phyloP scores from a whole-genome alignment of 805 yeast genomes.

The Zygosaccharomyces gambellarensis region DNA sequence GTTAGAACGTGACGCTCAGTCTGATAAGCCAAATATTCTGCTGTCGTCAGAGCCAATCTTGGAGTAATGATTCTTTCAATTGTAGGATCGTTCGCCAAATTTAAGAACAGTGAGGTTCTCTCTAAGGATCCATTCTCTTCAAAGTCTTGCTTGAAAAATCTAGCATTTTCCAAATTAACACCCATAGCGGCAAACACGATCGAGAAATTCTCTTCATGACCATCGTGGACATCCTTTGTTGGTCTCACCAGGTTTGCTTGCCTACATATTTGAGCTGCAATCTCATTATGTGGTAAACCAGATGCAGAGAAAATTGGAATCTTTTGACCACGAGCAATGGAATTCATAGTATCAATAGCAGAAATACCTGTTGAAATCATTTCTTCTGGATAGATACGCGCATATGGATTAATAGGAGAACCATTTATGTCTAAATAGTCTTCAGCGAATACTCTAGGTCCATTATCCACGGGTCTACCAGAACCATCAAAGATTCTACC shows the following conservation, averaged over 20 bases:
- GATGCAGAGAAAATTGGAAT: slow-evolving; percentile 99
- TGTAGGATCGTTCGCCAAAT: slow-evolving; percentile 98
- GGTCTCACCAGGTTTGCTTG: slow-evolving; percentile 99
- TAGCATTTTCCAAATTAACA: slow-evolving; percentile 95
- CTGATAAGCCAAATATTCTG: slow-evolving; percentile 97
- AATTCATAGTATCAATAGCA: slow-evolving; percentile 98
- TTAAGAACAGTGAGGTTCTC: slow-evolving; percentile 93
- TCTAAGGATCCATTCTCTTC: slow-evolving; percentile 98
- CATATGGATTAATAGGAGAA: slow-evolving; percentile 96
- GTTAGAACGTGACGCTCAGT: slow-evolving; percentile 99
- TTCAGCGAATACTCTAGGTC: slow-evolving; percentile 97
- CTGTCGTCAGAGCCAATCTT: slow-evolving; percentile 96
- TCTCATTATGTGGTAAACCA: slow-evolving; percentile 98
- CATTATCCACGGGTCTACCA: slow-evolving; percentile 96
- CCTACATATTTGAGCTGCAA: slow-evolving; percentile 99
- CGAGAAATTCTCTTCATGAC: slow-evolving; percentile 98
- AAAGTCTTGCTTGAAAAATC: slow-evolving; percentile 98
- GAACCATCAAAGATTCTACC: slow-evolving; percentile 99
- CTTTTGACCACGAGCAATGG: slow-evolving; percentile 99
- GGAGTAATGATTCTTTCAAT: slow-evolving; percentile 99
- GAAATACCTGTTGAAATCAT: slow-evolving; percentile 99
- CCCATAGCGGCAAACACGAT: slow-evolving; percentile 99
- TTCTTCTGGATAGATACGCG: slow-evolving; percentile 99
- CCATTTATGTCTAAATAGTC: slow-evolving; percentile 98
- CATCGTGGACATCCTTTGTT: slow-evolving; percentile 98